Evolutionary conservation across 345 rosid genomes (phyloP), one percentile per base, ranked within the genome.

Genomic region (Populus tremula): DNA sequence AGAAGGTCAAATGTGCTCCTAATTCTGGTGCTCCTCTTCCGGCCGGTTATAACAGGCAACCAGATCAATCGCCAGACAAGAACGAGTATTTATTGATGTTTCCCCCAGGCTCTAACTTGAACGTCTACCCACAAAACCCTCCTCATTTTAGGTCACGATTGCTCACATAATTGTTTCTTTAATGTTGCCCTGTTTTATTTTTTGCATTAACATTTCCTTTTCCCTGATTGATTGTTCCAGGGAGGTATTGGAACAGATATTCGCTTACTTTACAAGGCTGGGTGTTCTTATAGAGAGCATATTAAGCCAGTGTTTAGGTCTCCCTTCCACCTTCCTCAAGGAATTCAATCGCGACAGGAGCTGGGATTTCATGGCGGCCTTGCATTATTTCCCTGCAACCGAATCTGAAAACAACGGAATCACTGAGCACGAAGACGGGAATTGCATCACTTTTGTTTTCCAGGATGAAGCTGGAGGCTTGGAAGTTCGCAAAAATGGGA

Each of bases 401-500:
- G 84, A 84, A 4, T 13, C 33, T 14, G 93, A 86, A 29, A 77
- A 86, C 66, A 82, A 76, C 27, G 93, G 91, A 10, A 27, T 86
- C 71, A 68, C 76, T 1, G 82, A 84, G 75, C 91, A 90, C 25
- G 89, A 87, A 81, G 93, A 87, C 38, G 75, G 81, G 18, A 90
- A 88, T 68, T 79, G 76, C 63, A 13, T 90, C 82, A 88, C 85
- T 6, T 85, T 87, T 27, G 85, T 86, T 18, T 80, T 85, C 82
- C 90, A 88, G 79, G 94, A 86, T 73, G 84, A 85, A 23, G 87
- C 70, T 47, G 89, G 88, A 45, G 91, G 91, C 27, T 74, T 90
- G 4, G 75, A 88, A 72, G 91, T 88, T 35, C 47, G 69, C 38
- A 81, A 80, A 69, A 72, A 85, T 8, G 86, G 88, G 10, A 38